Evolutionary conservation across 192 early-diverging fungal genomes (phyloP), one percentile per base, ranked within the genome.

Genomic region (Neocallimastix lanati): DNA sequence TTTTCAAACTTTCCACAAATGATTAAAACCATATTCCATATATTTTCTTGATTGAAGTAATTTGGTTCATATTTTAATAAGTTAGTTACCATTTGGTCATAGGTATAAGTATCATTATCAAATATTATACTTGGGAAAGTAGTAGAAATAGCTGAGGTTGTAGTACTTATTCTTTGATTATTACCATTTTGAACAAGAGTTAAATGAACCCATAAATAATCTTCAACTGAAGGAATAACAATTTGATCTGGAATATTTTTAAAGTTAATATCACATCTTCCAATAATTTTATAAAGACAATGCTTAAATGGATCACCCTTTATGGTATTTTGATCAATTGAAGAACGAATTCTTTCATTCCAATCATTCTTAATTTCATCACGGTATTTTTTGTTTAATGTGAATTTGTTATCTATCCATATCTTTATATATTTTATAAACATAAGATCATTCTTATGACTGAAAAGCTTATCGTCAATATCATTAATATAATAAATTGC

Each of bases 191-290:
- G 86, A n/a, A 94, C 83, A 33, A 95, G 86, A 80, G 88, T 89
- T 40, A 97, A 86, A 83, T 94, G 91, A 7, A 95, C 79, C 98
- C 98, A 99, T 76, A 98, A 82, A 83, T 94, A 98, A 80, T 99
- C 97, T 83, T 99, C 95, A 11, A 91, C 92, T 13, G 94, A 88
- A 50, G 88, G 88, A 18, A 93, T 88, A 0, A 95, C 93, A 76
- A 85, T 83, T 21, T 78, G 79, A n/a, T 67, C n/a, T n/a, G 50
- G 50, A 14, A 94, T 84, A 77, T 86, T 88, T 78, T 90, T 91
- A 29, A 84, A 87, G 77, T 29, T 81, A 80, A 96, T 82, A 36
- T 96, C 96, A 81, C 94, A 94, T 28, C 96, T 88, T 2, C 97
- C 97, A 33, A 99, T 80, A 28, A 96, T 91, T 82, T 95, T 96